A percentile compares a stretch with the other conserved stretches of the same genome.
phyloP scores from a whole-genome alignment of 257 asterid genomes.

The Solanum piurae region DNA sequence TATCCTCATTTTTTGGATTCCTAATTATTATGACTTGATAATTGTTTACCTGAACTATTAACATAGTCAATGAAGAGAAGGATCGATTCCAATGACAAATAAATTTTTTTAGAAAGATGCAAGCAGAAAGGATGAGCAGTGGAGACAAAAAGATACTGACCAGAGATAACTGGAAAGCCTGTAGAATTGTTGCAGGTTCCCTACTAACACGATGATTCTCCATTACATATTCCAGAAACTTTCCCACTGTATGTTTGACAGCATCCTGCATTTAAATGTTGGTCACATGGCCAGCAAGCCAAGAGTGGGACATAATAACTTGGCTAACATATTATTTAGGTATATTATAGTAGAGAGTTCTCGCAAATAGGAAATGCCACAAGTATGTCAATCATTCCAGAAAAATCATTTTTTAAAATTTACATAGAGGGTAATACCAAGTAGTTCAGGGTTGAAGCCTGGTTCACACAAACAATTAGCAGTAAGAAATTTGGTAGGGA shows the following conservation, averaged over 20 bases:
- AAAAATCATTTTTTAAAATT: neutral
- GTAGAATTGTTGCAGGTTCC: conserved; percentile 41
- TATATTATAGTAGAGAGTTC: neutral
- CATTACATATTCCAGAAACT: conserved; percentile 58
- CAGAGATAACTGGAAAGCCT: conserved; percentile 81
- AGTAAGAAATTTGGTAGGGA: neutral
- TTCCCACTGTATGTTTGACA: conserved; percentile 24
- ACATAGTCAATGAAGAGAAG: neutral
- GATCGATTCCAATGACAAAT: neutral
- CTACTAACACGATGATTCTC: conserved; percentile 48
- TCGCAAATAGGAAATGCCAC: neutral
- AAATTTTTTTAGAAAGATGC: neutral
- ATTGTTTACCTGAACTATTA: neutral
- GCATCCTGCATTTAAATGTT: conserved; percentile 48
- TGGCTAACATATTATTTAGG: neutral
- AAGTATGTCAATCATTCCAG: neutral
- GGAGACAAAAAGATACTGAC: conserved; percentile 29
- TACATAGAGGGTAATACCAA: neutral
- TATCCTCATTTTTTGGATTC: neutral
- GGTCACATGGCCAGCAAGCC: conserved; percentile 3
- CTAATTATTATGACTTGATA: neutral
- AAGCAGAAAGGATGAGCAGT: neutral
- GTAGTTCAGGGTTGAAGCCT: neutral
- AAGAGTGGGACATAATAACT: neutral
- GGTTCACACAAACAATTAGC: neutral